Conservation (phyloP, 202 grass and related monocot genomes). For the Eragrostis tef region DNA sequence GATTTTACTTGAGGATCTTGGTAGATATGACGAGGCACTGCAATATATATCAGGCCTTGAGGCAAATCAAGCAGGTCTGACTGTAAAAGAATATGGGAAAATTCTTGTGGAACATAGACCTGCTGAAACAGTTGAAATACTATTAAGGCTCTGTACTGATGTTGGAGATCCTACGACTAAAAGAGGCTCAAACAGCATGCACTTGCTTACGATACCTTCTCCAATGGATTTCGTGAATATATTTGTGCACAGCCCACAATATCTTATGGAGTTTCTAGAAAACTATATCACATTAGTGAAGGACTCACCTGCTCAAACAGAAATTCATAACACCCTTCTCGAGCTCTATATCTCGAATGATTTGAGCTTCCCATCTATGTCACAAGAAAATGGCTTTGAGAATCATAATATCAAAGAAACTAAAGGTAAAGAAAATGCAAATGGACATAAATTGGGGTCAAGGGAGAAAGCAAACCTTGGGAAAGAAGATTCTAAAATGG, state of each 20-base stretch:
- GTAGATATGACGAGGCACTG: constrained; percentile 86
- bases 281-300: constrained; percentile 83
- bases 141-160: constrained; percentile 77
- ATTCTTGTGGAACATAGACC: constrained; percentile 93
- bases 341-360: constrained; percentile 94
- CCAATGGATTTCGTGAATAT: constrained; percentile 99
- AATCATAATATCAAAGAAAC: constrained; percentile 51
- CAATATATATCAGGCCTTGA: constrained; percentile 92
- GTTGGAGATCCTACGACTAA: constrained; percentile 53
- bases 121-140: constrained; percentile 87
- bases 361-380: constrained; percentile 77
- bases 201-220: constrained; percentile 75
- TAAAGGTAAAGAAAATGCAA: constrained; percentile 56
- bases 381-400: constrained; percentile 69
- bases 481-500: constrained; percentile 56
- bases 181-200: constrained; percentile 62
- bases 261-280: constrained; percentile 95
- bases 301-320: constrained; percentile 77
- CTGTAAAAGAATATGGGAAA: constrained; percentile 96
- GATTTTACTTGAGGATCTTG: constrained; percentile 98
- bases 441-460: constrained; percentile 52
- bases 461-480: constrained; percentile 48
- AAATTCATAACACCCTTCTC: constrained; percentile 95
- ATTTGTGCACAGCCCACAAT: constrained; percentile 83
- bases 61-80: constrained; percentile 87